Evolutionary conservation across 805 yeast species (phyloP).

Genomic region (Sungouiozyma ichnusensis): DNA sequence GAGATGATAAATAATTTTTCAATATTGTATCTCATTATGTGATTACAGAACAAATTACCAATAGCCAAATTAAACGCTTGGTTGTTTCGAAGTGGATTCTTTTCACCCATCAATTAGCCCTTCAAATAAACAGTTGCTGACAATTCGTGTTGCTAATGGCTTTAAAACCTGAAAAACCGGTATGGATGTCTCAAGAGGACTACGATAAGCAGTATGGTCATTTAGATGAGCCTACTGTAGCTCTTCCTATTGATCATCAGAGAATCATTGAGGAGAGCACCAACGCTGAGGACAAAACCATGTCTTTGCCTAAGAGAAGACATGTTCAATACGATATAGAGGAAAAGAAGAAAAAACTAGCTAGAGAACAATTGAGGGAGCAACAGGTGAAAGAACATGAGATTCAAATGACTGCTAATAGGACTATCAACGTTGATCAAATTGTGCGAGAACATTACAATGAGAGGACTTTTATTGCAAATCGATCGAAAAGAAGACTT

Average conservation of each 20-base stretch:
- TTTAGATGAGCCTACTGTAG: conserved; percentile 3
- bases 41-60: neutral
- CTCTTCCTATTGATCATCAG: neutral
- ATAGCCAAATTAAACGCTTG: no score
- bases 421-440: conserved; percentile 40
- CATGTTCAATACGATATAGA: conserved; percentile 25
- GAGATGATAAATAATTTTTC: neutral
- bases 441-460: conserved; percentile 80
- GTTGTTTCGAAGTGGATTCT: no score
- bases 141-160: neutral
- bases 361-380: conserved; percentile 25
- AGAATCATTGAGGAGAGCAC: neutral
- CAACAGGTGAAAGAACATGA: conserved; percentile 28
- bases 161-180: conserved; percentile 26
- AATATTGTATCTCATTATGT: neutral
- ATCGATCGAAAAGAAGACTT: conserved; percentile 47
- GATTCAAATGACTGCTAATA: conserved; percentile 29
- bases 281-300: conserved; percentile 4
- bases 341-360: conserved; percentile 25
- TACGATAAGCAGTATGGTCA: conserved; percentile 25
- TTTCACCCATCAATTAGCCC: no score
- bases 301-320: conserved; percentile 16
- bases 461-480: conserved; percentile 63
- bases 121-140: no score
- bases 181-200: conserved; percentile 31